Base-by-base conservation (phyloP, 2,329 filamentous ascomycete genomes). In the Hypoxylon sp. region DNA sequence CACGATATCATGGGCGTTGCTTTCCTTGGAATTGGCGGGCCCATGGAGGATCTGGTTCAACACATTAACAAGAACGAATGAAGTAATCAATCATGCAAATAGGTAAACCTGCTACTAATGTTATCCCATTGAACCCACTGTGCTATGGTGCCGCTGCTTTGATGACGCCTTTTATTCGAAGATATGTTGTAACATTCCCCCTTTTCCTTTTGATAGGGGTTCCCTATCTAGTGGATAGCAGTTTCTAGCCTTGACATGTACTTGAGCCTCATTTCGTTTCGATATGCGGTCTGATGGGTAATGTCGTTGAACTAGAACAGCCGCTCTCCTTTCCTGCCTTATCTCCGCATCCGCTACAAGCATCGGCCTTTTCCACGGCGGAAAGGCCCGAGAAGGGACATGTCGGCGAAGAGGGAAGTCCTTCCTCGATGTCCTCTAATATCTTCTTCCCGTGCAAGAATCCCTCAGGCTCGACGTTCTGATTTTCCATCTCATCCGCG, bases 371-470 rank as follows among this genome's bases (percentile, higher is more conserved):
- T 3, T 54, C 59, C 16, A 28, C 38, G 11, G 59, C 59, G 4
- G 64, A 62, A 24, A 73, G 16, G 0, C 72, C 72, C 0, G 72
- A 68, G 49, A 74, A 74, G 5, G 72, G 72, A 42, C 72, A 74
- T 0, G 59, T 50, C 12, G 49, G 44, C 30, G 28, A 59, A 0
- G 33, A 66, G 32, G 33, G 46, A 1, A 65, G 22, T 82, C 81
- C 75, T 44, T 76, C 77, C 7, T 81, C 81, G 18, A 79, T 75
- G 12, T 78, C 79, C 2, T 76, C 78, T 11, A 89, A 74, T 7
- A 91, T 79, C 73, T 84, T 87, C 77, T 87, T 87, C 1, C 89
- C 89, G 68, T 89, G 84, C 18, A 91, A 71, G 71, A 86, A 91
- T 0, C 89, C 89, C 73, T 91, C 89, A 54, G 81, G 79, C 73